Evolutionary conservation across 2,329 filamentous ascomycete species (phyloP).

Genomic region (Xylariomycetidae sp.): DNA sequence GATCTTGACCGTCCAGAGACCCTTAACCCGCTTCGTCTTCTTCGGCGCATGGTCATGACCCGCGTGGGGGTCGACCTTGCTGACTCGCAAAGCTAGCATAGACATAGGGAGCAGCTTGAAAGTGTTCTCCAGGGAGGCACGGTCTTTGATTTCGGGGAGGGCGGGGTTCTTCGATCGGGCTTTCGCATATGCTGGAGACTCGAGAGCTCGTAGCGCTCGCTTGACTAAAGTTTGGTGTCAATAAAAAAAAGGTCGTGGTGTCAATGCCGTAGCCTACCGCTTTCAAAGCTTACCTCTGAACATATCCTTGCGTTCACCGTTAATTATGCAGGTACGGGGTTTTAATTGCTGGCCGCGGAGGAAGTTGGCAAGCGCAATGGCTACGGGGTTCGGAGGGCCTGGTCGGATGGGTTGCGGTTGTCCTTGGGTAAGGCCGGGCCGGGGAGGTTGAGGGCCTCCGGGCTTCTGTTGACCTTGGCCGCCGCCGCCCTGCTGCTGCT

Average conservation of each 20-base stretch:
- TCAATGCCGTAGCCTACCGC: too few species aligned
- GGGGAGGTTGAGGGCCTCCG: conserved; percentile 26
- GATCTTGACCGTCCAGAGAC: conserved; percentile 91
- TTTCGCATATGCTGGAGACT: conserved; percentile 87
- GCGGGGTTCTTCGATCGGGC: conserved; percentile 84
- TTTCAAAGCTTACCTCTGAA: conserved; percentile 73
- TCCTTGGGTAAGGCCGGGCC: conserved; percentile 12
- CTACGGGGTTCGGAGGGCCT: conserved; percentile 82
- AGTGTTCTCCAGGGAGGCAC: conserved; percentile 81
- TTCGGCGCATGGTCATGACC: conserved; percentile 69
- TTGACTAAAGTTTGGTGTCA: conserved; percentile 77
- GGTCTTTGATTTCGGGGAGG: conserved; percentile 83
- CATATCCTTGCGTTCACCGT: conserved; percentile 97
- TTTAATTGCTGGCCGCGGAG: conserved; percentile 81
- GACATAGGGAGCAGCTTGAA: conserved; percentile 95
- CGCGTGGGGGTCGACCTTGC: conserved; percentile 73
- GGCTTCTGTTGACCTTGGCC: conserved; percentile 18
- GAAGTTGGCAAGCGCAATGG: conserved; percentile 85
- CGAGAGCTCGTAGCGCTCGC: conserved; percentile 83
- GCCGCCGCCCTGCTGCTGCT: conserved; percentile 16
- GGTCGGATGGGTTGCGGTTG: conserved; percentile 66
- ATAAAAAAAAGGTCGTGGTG: too few species aligned
- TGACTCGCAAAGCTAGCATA: conserved; percentile 85
- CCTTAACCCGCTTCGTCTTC: conserved; percentile 85
- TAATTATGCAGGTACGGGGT: conserved; percentile 83